Percentiles rank a stretch among this genome's conserved stretches.
Evolutionary conservation across 2,329 filamentous ascomycete genomes (phyloP).

Genomic region (Rugonectria rugulosa): DNA sequence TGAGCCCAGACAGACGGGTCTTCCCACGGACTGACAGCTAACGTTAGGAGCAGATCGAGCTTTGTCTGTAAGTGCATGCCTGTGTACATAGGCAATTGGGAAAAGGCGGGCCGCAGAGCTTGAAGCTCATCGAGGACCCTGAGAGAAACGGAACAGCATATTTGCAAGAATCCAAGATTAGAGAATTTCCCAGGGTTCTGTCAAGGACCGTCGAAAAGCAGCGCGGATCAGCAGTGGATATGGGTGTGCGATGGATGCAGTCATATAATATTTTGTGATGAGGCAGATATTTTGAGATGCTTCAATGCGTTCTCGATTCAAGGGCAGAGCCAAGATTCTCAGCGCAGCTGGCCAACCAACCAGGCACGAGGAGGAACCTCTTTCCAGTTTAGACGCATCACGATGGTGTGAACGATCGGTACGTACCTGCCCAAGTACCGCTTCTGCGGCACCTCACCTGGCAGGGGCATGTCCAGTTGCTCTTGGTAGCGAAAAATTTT

Average conservation of each 20-base stretch:
- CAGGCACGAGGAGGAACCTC: conserved; percentile 3
- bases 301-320: conserved; percentile 6
- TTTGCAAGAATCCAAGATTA: neutral
- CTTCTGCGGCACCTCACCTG: neutral
- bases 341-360: neutral
- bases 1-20: too few relatives aligned
- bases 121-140: conserved; percentile 6
- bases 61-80: too few relatives aligned
- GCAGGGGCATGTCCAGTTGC: neutral
- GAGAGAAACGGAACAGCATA: neutral
- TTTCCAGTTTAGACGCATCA: conserved; percentile 7
- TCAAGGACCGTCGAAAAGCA: conserved; percentile 3
- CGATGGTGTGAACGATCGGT: neutral
- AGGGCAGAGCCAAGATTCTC: neutral
- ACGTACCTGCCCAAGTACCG: conserved; percentile 5
- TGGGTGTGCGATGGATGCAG: too few relatives aligned
- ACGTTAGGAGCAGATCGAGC: too few relatives aligned
- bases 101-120: conserved; percentile 9
- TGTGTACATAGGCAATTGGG: too few relatives aligned
- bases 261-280: too few relatives aligned
- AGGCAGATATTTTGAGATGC: neutral
- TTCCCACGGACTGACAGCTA: too few relatives aligned
- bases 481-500: conserved; percentile 16
- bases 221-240: neutral
- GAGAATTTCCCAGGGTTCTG: conserved; percentile 26